A percentile compares a stretch with the other conserved stretches of the same genome.
Evolutionary conservation across 371 early-diverging fungal genomes (phyloP).

Genomic region (Mortierella sp.): DNA sequence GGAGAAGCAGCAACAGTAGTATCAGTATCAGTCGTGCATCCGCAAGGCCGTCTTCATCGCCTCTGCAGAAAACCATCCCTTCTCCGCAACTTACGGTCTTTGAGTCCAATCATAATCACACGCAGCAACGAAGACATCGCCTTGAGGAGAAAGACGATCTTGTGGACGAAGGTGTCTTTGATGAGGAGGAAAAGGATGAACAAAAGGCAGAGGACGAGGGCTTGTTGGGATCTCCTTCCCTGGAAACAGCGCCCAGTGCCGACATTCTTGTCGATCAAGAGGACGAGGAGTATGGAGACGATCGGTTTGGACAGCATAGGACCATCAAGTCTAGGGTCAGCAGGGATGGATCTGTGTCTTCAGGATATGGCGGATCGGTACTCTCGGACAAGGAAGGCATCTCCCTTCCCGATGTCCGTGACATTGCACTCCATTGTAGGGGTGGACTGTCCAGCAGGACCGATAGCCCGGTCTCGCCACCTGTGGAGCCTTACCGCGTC

Average conservation of each 20-base stretch:
- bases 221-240: slow-evolving; percentile 2
- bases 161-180: slow-evolving; percentile 48
- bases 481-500: slow-evolving; percentile 29
- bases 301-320: too few relatives aligned
- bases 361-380: slow-evolving; percentile 37
- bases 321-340: not conserved
- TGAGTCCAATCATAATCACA: not conserved
- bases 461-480: not conserved
- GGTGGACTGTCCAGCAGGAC: not conserved
- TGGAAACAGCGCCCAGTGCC: not conserved
- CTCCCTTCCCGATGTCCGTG: not conserved
- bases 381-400: slow-evolving; percentile 19
- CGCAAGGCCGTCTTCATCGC: not conserved
- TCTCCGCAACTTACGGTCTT: not conserved
- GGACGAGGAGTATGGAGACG: not conserved
- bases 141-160: slow-evolving; percentile 15
- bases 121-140: not conserved
- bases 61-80: not conserved
- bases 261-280: not conserved
- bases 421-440: slow-evolving; percentile 2
- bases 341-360: slow-evolving; percentile 23
- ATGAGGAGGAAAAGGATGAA: slow-evolving; percentile 52
- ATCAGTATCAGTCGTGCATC: not conserved
- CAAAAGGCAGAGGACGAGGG: not conserved
- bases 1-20: slow-evolving; percentile 1